These are phyloP conservation scores for Artemisia annua DNA, from an alignment of 129 eudicot species.

Conservation along the genomic window DNA sequence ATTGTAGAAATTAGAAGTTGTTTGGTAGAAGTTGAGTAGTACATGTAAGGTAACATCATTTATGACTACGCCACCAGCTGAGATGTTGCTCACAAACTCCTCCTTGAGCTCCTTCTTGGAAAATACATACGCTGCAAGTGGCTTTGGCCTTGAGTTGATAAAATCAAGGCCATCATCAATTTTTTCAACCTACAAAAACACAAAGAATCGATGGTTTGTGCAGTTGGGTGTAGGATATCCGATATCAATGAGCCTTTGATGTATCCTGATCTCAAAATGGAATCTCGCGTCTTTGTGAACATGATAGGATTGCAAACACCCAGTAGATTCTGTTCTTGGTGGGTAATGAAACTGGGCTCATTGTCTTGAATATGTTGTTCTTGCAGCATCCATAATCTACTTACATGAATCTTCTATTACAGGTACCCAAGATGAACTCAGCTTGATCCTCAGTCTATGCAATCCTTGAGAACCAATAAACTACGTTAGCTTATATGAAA, in stretches of 20 bases:
- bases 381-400: too few species aligned
- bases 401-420: too few species aligned
- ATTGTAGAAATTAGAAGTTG: not conserved
- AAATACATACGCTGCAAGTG: slow-evolving; percentile 84
- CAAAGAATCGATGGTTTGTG: not conserved
- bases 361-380: too few species aligned
- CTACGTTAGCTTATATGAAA: too few species aligned
- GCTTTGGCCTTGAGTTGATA: slow-evolving; percentile 65
- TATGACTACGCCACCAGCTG: slow-evolving; percentile 70
- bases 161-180: slow-evolving; percentile 58
- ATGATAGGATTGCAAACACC: too few species aligned
- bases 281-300: too few species aligned
- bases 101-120: slow-evolving; percentile 67
- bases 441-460: too few species aligned
- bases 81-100: slow-evolving; percentile 56
- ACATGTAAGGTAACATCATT: slow-evolving; percentile 75
- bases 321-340: too few species aligned
- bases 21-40: slow-evolving; percentile 13
- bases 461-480: too few species aligned
- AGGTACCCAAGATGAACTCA: too few species aligned
- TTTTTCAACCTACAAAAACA: slow-evolving; percentile 56
- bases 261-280: too few species aligned
- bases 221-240: not conserved
- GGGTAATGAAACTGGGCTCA: too few species aligned
- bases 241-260: not conserved